phyloP scores from a whole-genome alignment of 2,329 filamentous ascomycete genomes.

The Teratosphaeria pseudoeucalypti region DNA sequence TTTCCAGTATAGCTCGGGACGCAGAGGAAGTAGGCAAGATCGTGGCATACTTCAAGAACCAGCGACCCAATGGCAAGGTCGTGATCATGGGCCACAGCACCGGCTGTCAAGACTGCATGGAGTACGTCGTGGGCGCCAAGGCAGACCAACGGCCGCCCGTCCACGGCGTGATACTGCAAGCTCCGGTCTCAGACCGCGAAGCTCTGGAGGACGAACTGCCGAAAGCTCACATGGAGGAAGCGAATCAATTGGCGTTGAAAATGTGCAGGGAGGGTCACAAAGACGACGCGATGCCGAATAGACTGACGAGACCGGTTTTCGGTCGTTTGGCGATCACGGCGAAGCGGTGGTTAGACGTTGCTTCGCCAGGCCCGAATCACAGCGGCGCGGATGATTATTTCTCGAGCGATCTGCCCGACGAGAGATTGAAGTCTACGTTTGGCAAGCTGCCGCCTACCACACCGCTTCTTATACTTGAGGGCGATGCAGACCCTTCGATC shows the following conservation, averaged over 20 bases:
- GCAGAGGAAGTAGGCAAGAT: constrained; percentile 43
- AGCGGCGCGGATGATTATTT: constrained; percentile 78
- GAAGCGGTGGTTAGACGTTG: constrained; percentile 48
- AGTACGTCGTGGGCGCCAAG: constrained; percentile 41
- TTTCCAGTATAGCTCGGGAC: constrained; percentile 42
- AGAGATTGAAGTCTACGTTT: constrained; percentile 54
- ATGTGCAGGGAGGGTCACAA: constrained; percentile 47
- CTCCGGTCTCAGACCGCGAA: constrained; percentile 68
- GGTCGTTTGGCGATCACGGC: constrained; percentile 41
- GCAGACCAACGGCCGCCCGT: constrained; percentile 40
- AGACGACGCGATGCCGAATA: constrained; percentile 44
- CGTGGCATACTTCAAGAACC: constrained; percentile 39
- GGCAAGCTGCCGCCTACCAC: constrained; percentile 41
- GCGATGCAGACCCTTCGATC: constrained; percentile 56
- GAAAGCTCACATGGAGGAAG: constrained; percentile 32
- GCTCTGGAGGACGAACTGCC: constrained; percentile 40
- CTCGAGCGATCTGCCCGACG: constrained; percentile 61
- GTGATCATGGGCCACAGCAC: constrained; percentile 61
- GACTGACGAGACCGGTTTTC: constrained; percentile 20
- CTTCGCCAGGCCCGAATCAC: constrained; percentile 43
- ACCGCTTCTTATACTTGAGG: constrained; percentile 56
- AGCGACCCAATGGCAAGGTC: constrained; percentile 40
- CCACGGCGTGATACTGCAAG: constrained; percentile 71
- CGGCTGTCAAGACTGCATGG: constrained; percentile 58
- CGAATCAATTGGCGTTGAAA: constrained; percentile 36